Percentiles rank a stretch among this genome's conserved stretches.
Evolutionary conservation across 2,329 filamentous ascomycete genomes (phyloP).

Genomic region (Trichoderma brevicompactum): DNA sequence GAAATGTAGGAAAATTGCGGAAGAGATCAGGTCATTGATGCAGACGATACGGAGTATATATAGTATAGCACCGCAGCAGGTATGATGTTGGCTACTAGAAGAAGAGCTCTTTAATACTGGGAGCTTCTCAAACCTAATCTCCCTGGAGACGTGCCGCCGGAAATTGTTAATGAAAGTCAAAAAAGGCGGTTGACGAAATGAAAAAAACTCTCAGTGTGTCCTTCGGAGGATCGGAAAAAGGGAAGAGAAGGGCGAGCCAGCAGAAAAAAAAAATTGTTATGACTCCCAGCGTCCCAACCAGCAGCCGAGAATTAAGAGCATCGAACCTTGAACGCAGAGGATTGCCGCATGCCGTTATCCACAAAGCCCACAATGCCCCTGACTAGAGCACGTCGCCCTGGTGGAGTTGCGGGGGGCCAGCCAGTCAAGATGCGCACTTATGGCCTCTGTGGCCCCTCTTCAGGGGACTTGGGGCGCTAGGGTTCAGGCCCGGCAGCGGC

Average conservation of each 20-base stretch:
- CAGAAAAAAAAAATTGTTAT: neutral
- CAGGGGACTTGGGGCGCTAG: conserved; percentile 28
- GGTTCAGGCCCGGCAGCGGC: conserved; percentile 22
- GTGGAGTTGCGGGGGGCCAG: conserved; percentile 28
- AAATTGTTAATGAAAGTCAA: neutral
- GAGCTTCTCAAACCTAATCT: conserved; percentile 14
- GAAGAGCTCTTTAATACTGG: conserved; percentile 7
- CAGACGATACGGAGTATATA: conserved; percentile 6
- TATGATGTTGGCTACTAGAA: conserved; percentile 8
- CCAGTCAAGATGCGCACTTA: conserved; percentile 27
- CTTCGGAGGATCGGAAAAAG: conserved; percentile 12
- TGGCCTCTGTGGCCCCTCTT: conserved; percentile 13
- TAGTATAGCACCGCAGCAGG: conserved; percentile 4
- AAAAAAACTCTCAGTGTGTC: conserved; percentile 6
- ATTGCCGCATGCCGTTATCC: conserved; percentile 24
- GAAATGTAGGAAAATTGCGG: neutral
- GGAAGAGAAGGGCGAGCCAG: neutral
- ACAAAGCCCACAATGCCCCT: conserved; percentile 27
- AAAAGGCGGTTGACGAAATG: conserved; percentile 23
- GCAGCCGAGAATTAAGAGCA: neutral
- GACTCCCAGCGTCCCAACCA: neutral
- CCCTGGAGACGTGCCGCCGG: conserved; percentile 6
- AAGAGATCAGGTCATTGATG: conserved; percentile 20
- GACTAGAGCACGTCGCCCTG: conserved; percentile 24
- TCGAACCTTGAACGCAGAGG: conserved; percentile 5